Percentiles rank a stretch among this genome's conserved stretches.
Conservation (phyloP, 805 yeast species). For the Clavispora phyllophila region DNA sequence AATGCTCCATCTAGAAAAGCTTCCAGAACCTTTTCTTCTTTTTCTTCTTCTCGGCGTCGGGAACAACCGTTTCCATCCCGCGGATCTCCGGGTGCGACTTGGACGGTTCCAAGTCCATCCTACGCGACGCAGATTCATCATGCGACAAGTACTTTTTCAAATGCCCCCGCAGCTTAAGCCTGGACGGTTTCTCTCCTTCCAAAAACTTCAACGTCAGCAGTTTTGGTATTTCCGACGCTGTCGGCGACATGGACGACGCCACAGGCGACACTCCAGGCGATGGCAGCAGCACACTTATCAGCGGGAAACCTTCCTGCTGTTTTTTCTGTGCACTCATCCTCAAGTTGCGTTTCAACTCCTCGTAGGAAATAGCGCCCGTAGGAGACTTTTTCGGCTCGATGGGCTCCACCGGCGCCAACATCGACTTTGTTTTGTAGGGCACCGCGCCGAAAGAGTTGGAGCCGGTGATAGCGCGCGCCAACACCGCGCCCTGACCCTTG, state of each 20-base stretch:
- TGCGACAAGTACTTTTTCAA: conserved; percentile 35
- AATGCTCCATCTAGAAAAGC: conserved; percentile 16
- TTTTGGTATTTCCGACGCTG: conserved; percentile 15
- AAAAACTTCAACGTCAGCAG: conserved; percentile 26
- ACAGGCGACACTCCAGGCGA: conserved; percentile 5
- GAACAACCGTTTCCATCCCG: conserved; percentile 6
- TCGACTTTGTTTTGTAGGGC: conserved; percentile 39
- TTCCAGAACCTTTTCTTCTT: conserved; percentile 34
- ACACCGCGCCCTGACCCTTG: conserved; percentile 36
- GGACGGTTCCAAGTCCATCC: conserved; percentile 28
- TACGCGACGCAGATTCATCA: conserved; percentile 21
- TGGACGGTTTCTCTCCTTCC: conserved; percentile 10
- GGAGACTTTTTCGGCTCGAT: conserved; percentile 5
- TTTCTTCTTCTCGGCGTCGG: conserved; percentile 17
- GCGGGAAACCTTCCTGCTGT: conserved; percentile 6
- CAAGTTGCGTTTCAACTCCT: conserved; percentile 29
- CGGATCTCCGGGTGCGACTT: conserved; percentile 37
- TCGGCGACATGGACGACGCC: not conserved
- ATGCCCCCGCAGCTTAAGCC: conserved; percentile 11
- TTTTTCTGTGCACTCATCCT: conserved; percentile 14
- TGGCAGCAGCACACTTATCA: conserved; percentile 4
- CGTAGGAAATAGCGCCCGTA: conserved; percentile 23
- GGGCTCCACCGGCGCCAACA: conserved; percentile 28
- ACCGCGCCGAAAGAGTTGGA: conserved; percentile 35
- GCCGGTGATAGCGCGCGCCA: conserved; percentile 40